Base-by-base conservation (phyloP, 192 early-diverging fungal species). In the Umbelopsis sp. region DNA sequence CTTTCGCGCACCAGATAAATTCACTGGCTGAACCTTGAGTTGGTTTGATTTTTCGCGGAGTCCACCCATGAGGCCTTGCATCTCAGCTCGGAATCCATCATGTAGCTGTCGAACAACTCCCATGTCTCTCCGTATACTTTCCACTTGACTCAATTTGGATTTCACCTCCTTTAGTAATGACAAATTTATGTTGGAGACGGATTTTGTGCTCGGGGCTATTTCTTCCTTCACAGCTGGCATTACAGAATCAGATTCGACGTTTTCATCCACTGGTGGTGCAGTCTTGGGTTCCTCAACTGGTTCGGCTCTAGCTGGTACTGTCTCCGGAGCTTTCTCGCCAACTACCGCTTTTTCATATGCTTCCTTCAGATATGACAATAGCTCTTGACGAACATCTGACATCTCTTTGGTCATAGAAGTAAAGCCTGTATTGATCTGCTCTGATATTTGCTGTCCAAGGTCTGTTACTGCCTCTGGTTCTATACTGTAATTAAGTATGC, bases 1-100 rank as follows among this genome's bases (percentile, higher is more conserved):
- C 21, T 55, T 23, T 5, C 89, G 74, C 46, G 82, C 79, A 3
- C 55, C 33, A 11, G 55, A 27, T 8, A 61, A 16, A 11, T 22
- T 61, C 5, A 35, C 74, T 41, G 49, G 78, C 78, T 8, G 83
- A 76, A 48, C 80, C 74, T 46, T 49, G 51, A 67, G 41, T 15
- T 33, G 25, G 33, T 12, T 49, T 5, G 55, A 61, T 61, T 61
- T 67, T n/a, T 67, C 66, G 23, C 66, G 66, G 44, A 93, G 83
- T 49, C 87, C 84, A 49, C 90, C 87, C 6, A 91, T 82, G 64
- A 88, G 71, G 50, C 84, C 80, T 66, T 91, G 84, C 4, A 89
- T 77, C n/a, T 88, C 85, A 66, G 89, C 89, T 18, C 90, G 83
- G 49, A 79, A 72, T 12, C 70, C 68, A 1, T 70, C 71, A 44